Evolutionary conservation across 2,329 filamentous ascomycete species (phyloP), one percentile per base, ranked within the genome.

Genomic region (Xylaria polymorpha): DNA sequence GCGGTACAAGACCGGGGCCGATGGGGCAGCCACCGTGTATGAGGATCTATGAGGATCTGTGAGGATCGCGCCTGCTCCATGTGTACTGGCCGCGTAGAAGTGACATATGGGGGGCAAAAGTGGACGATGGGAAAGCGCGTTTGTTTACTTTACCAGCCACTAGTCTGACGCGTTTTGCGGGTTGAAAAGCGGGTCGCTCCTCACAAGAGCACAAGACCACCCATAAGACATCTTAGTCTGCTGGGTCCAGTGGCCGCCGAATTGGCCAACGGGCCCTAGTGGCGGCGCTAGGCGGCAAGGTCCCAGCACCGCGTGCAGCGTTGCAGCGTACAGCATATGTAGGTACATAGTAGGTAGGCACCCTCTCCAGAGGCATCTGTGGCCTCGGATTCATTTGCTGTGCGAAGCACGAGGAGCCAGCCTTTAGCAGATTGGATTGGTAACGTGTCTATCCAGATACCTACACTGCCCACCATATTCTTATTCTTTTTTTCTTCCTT

Each of bases 91-190:
- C 44, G 62, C 60, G 46, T n/a, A 22, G 25, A 61, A 69, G 70
- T 72, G 70, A 71, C 70, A 67, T 71, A 53, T 48, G 60, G 55
- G 55, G 58, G 53, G 41, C n/a, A 50, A 25, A 59, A 51, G 58
- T 48, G 64, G 63, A 50, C 48, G 35, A 44, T 60, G 39, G 48
- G 66, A 65, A 71, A 66, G 66, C 71, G 71, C 68, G 71, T 72
- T 72, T 72, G 71, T 72, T 72, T 72, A 72, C 69, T 71, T 69
- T 67, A 53, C 32, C 51, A 63, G 18, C 50, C 61, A 61, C 65
- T 68, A 62, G 32, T 32, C 18, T 12, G 44, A 71, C 70, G 70
- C 70, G 70, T 72, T 70, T 69, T 69, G 48, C 57, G 66, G 69
- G 64, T 55, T 66, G 50, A 48, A 39, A 51, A 61, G 68, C 64